Evolutionary conservation across 169 alveolate genomes (phyloP), one percentile per base, ranked within the genome.

Genomic region (Pseudocohnilembus persalinus): DNA sequence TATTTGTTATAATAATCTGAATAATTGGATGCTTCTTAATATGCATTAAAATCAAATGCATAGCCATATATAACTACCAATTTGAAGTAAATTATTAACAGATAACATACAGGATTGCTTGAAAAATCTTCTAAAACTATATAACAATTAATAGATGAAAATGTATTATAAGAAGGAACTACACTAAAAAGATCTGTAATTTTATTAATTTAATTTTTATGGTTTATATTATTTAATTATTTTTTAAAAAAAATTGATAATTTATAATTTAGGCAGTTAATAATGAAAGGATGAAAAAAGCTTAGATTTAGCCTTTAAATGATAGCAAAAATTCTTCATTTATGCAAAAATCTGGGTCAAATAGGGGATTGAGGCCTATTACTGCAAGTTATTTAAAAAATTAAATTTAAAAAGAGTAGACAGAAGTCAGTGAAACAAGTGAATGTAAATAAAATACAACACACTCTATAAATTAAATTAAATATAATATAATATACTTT

Each of bases 321-420:
- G 68, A 49, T 20, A 49, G n/a, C n/a, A n/a, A n/a, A n/a, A n/a
- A n/a, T n/a, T 11, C 4, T 20, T 49, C 4, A 49, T 11, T 49
- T 49, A 49, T 49, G 68, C 20, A 49, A 49, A 49, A 32, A 30
- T 82, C 87, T 28, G 20, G 35, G 33, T 33, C 72, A 35, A 29
- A 27, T 27, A 31, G 29, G n/a, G n/a, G n/a, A n/a, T n/a, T n/a
- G 24, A 74, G 87, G 31, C 87, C 87, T 0, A 72, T 74, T n/a
- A 32, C 82, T 28, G 87, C 87, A 0, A 82, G 30, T 74, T 82
- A 73, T 49, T 11, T 49, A 11, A 11, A 49, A 49, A 49, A 20
- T 49, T 11, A 4, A 49, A 49, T 49, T 4, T 20, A 49, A 49
- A 11, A 49, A 49, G 68, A 20, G 20, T 11, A 11, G 68, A 20